Base-by-base conservation (phyloP, 2,329 filamentous ascomycete genomes). In the Ophiocordyceps camponoti-leonardi region DNA sequence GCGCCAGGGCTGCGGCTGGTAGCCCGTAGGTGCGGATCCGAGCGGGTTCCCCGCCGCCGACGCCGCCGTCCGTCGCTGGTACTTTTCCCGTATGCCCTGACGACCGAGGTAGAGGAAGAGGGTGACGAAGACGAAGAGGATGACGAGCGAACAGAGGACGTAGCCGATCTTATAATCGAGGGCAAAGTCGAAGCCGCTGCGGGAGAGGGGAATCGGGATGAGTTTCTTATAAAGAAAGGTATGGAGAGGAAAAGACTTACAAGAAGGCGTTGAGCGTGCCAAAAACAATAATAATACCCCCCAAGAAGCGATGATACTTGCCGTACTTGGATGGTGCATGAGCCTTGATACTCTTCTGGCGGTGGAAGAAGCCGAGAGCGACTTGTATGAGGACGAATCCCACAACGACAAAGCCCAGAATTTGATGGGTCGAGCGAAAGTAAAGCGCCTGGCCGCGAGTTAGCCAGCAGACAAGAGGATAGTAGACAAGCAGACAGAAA, bases 141-240 rank as follows among this genome's bases (percentile, higher is more conserved):
- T 57, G 30, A 73, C 57, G 30, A 73, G 54, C 22, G 63, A 67
- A 10, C 67, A 63, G n/a, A 75, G 64, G 31, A 69, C 61, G 52
- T 65, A 67, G 49, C 68, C 63, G 47, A 66, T 68, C 42, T 56
- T 58, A n/a, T 62, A 53, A 45, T 71, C 70, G 14, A 69, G 60
- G 3, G 76, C 74, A 45, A 79, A 70, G 0, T 66, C 64, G 54
- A 79, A 78, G 22, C 77, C 77, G 6, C 72, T 75, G 43, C n/a
- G 40, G 16, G 10, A 8, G n/a, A 4, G 11, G n/a, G n/a, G n/a
- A n/a, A 3, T 35, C 45, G 6, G 43, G 43, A 11, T 19, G n/a
- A 19, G 26, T 8, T n/a, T n/a, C n/a, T n/a, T n/a, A n/a, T n/a
- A n/a, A n/a, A n/a, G n/a, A n/a, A n/a, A n/a, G n/a, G n/a, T n/a